phyloP scores from a whole-genome alignment of 2,329 filamentous ascomycete genomes.

The Diplodia intermedia region DNA sequence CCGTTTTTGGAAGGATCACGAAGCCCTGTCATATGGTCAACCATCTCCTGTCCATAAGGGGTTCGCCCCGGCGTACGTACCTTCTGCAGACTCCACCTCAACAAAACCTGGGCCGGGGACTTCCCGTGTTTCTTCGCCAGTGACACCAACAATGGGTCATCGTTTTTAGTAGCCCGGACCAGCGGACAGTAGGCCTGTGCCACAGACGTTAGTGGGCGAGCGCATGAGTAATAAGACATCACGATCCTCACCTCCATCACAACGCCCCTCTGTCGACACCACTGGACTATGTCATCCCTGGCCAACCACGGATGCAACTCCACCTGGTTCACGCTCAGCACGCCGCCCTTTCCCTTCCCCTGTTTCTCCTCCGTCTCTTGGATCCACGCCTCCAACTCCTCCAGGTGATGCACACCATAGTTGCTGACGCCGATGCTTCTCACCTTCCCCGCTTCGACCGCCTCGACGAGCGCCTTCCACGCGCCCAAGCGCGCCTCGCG shows the following conservation, averaged over 20 bases:
- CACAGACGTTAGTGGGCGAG: not conserved
- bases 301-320: slow-evolving; percentile 90
- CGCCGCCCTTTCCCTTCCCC: slow-evolving; percentile 61
- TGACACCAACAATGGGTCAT: slow-evolving; percentile 60
- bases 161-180: slow-evolving; percentile 54
- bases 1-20: slow-evolving; percentile 68
- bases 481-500: slow-evolving; percentile 57
- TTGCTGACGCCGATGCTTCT: slow-evolving; percentile 62
- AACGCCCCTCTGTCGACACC: slow-evolving; percentile 67
- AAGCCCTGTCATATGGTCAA: slow-evolving; percentile 56
- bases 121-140: slow-evolving; percentile 65
- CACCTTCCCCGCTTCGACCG: slow-evolving; percentile 59
- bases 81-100: slow-evolving; percentile 66
- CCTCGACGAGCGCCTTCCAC: slow-evolving; percentile 63
- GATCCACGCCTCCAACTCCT: slow-evolving; percentile 62
- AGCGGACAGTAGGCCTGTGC: slow-evolving; percentile 55
- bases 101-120: slow-evolving; percentile 63
- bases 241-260: slow-evolving; percentile 48
- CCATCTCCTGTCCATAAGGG: not conserved
- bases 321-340: slow-evolving; percentile 79
- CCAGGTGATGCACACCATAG: slow-evolving; percentile 62
- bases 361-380: slow-evolving; percentile 69
- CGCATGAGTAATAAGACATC: not conserved
- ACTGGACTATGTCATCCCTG: slow-evolving; percentile 78
- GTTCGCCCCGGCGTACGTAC: slow-evolving; percentile 40